phyloP scores from a whole-genome alignment of 306 rosid species.

The Lupinus albus region DNA sequence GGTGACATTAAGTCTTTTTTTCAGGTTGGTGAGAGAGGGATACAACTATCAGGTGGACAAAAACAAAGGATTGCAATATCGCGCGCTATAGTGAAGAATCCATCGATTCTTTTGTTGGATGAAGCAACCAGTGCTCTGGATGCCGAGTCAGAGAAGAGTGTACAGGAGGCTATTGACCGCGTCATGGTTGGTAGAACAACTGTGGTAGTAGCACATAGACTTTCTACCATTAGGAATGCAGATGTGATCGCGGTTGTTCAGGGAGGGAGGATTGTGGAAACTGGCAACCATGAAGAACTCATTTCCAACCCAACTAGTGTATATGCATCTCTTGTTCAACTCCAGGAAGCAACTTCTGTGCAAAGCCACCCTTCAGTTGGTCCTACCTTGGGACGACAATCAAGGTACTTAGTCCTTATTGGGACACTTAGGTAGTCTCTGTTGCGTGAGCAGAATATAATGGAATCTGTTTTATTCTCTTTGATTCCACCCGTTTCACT shows the following conservation, averaged over 20 bases:
- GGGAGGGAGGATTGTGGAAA: constrained; percentile 87
- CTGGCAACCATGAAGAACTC: constrained; percentile 89
- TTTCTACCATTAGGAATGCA: constrained; percentile 86
- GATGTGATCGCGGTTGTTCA: constrained; percentile 84
- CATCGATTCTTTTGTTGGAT: constrained; percentile 78
- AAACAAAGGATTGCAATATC: constrained; percentile 95
- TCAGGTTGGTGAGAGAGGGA: constrained; percentile 98
- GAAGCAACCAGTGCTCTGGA: constrained; percentile 98
- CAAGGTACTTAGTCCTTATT: constrained; percentile 58
- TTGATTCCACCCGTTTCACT: too few relatives aligned
- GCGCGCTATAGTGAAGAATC: constrained; percentile 89
- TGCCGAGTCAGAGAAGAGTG: constrained; percentile 93
- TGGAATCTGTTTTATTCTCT: too few relatives aligned
- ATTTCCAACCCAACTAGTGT: constrained; percentile 71
- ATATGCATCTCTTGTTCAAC: constrained; percentile 80
- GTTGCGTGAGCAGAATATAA: background rate
- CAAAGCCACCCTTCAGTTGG: constrained; percentile 62
- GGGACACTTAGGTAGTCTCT: background rate
- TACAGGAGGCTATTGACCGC: constrained; percentile 95
- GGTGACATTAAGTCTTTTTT: constrained; percentile 31
- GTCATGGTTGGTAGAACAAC: constrained; percentile 97
- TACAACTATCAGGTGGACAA: constrained; percentile 94
- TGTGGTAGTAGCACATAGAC: constrained; percentile 88
- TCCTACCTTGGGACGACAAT: constrained; percentile 56
- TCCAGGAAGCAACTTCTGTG: constrained; percentile 70